Conservation (phyloP, 192 early-diverging fungal genomes). For the Podila clonocystis region DNA sequence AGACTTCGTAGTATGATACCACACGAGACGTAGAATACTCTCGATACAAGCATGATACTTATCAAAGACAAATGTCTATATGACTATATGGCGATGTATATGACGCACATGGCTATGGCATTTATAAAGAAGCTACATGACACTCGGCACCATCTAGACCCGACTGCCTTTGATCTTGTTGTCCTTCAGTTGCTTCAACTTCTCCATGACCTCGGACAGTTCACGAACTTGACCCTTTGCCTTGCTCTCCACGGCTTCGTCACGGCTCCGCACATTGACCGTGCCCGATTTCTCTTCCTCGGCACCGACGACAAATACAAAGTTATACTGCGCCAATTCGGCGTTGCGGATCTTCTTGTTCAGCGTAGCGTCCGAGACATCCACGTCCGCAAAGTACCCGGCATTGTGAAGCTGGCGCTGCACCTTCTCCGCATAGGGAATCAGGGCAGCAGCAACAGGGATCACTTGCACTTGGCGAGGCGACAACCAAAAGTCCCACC, state of each 20-base stretch:
- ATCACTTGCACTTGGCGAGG: constrained; percentile 93
- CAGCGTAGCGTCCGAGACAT: constrained; percentile 84
- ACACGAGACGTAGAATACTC: too few species aligned
- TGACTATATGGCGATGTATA: too few species aligned
- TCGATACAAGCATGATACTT: too few species aligned
- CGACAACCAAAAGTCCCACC: constrained; percentile 96
- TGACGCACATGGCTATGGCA: too few species aligned
- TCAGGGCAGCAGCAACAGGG: constrained; percentile 80
- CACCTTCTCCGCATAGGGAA: constrained; percentile 84
- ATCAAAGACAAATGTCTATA: too few species aligned
- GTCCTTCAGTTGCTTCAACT: constrained; percentile 55
- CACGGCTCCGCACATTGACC: constrained; percentile 91
- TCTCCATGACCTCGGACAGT: constrained; percentile 71
- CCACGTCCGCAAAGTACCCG: constrained; percentile 87
- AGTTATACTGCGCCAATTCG: constrained; percentile 94
- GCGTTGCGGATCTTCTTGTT: constrained; percentile 98
- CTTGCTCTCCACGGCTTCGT: constrained; percentile 79
- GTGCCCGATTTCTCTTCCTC: constrained; percentile 76
- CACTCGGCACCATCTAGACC: too few species aligned
- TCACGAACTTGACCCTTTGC: constrained; percentile 80
- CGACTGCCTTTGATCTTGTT: constrained; percentile 24
- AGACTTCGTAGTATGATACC: too few species aligned
- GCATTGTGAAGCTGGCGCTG: constrained; percentile 66
- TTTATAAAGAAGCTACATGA: too few species aligned
- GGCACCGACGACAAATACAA: constrained; percentile 95